Evolutionary conservation across 345 rosid species (phyloP), one percentile per base, ranked within the genome.

Genomic region (Dovyalis caffra): DNA sequence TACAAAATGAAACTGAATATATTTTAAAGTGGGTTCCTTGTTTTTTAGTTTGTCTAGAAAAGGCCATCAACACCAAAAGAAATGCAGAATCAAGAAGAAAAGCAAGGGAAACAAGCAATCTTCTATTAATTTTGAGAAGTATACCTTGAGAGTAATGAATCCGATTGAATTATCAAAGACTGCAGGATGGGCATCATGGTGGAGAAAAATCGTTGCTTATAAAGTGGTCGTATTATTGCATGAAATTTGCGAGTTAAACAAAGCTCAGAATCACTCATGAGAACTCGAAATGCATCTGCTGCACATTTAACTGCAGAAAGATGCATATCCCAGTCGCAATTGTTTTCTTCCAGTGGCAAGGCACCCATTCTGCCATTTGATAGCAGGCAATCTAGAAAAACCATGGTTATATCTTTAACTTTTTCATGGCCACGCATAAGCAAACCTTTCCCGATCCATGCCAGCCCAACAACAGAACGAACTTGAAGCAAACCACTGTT

Each of bases 391-490:
- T 87, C 86, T 23, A 95, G 72, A 40, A 91, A 82, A 70, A 86
- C 70, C 85, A 74, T 80, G 32, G 89, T 79, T 70, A 90, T 75
- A 76, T 93, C 92, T 64, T 82, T 90, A 33, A 89, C 84, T 83
- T 89, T 91, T 78, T 85, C 88, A 79, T 90, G 90, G 64, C 99
- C 98, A 74, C 87, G 88, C 94, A 95, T 86, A 73, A 95, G 90
- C 82, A 95, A 82, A 68, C 96, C 99, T 84, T 95, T 95, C 58
- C 94, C 98, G 70, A 93, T 87, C 99, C 99, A 95, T 66, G 96
- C 92, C 78, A 92, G 79, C 74, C 96, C 99, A 71, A 79, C 69
- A 64, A 93, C 85, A 63, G 90, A 91, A 82, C 78, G 87, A 73
- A 68, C 80, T 79, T 86, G 93, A 83, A 87, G 85, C 67, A 70